Evolutionary conservation across 2,329 filamentous ascomycete species (phyloP).

Genomic region (Zopfia rhizophila): DNA sequence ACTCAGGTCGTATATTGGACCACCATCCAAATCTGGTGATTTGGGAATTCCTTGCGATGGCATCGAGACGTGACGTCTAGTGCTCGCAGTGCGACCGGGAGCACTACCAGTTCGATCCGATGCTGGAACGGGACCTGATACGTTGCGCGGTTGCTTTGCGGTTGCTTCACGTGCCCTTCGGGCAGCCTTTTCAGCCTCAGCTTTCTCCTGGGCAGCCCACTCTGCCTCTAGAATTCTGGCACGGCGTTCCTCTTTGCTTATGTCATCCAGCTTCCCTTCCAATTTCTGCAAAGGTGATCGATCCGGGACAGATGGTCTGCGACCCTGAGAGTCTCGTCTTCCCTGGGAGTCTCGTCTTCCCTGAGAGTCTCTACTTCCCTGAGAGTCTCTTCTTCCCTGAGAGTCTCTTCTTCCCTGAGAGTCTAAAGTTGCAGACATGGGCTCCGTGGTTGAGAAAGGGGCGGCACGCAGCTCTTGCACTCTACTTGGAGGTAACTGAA

Average conservation of each 20-base stretch:
- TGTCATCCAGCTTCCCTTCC: conserved; percentile 88
- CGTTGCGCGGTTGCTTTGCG: conserved; percentile 41
- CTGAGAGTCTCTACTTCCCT: neutral
- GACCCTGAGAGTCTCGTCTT: conserved; percentile 25
- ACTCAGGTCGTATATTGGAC: conserved; percentile 40
- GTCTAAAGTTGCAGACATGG: conserved; percentile 39
- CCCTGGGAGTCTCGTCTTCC: neutral
- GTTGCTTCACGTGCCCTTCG: conserved; percentile 41
- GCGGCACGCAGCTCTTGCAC: conserved; percentile 44
- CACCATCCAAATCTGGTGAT: conserved; percentile 41
- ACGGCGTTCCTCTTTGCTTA: conserved; percentile 95
- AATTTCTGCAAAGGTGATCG: conserved; percentile 93
- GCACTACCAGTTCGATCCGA: conserved; percentile 19
- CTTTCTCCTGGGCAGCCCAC: conserved; percentile 72
- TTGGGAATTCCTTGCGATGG: conserved; percentile 32
- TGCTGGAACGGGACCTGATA: conserved; percentile 37
- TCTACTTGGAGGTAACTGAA: conserved; percentile 44
- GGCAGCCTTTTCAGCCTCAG: conserved; percentile 53
- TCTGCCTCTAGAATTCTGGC: conserved; percentile 87
- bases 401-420: conserved; percentile 18
- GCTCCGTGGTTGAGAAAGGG: conserved; percentile 42
- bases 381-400: neutral
- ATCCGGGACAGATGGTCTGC: conserved; percentile 73
- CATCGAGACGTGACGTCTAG: conserved; percentile 47
- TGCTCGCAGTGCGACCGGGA: conserved; percentile 29